These are phyloP conservation scores for Viola pubescens DNA, from an alignment of 441 rosid species.

Conservation along the genomic window DNA sequence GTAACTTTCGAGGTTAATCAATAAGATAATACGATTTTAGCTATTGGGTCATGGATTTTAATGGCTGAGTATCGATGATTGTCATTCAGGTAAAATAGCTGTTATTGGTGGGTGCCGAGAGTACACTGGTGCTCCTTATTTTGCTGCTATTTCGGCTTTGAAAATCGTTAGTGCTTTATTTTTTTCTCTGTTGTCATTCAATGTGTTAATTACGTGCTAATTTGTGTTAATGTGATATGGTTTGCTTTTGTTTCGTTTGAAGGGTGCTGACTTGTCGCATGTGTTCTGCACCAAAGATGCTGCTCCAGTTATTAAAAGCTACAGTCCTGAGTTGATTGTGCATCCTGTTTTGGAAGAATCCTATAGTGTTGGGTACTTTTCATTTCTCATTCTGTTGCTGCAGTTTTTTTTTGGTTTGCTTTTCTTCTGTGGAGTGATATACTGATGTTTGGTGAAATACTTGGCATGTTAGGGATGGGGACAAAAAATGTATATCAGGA, in stretches of 20 bases:
- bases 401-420: background rate
- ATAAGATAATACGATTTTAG: background rate
- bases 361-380: constrained; percentile 47
- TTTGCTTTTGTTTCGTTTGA: constrained; percentile 14
- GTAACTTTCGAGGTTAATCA: constrained; percentile 26
- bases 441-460: constrained; percentile 6
- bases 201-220: background rate
- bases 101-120: constrained; percentile 94
- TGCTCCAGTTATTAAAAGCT: constrained; percentile 85
- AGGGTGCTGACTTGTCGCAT: constrained; percentile 98
- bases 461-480: constrained; percentile 44
- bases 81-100: constrained; percentile 70
- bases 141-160: constrained; percentile 88
- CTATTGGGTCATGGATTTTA: background rate
- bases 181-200: background rate
- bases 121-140: constrained; percentile 96
- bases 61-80: background rate
- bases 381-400: background rate
- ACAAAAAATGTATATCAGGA: constrained; percentile 29
- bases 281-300: constrained; percentile 96
- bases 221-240: constrained; percentile 5
- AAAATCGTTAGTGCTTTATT: constrained; percentile 47
- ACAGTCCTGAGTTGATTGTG: constrained; percentile 90
- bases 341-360: constrained; percentile 89
- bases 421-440: background rate